Percentiles rank a stretch among this genome's conserved stretches.
These are phyloP conservation scores for Gossypium lobatum DNA, from an alignment of 441 rosid genomes.

Conservation along the genomic window DNA sequence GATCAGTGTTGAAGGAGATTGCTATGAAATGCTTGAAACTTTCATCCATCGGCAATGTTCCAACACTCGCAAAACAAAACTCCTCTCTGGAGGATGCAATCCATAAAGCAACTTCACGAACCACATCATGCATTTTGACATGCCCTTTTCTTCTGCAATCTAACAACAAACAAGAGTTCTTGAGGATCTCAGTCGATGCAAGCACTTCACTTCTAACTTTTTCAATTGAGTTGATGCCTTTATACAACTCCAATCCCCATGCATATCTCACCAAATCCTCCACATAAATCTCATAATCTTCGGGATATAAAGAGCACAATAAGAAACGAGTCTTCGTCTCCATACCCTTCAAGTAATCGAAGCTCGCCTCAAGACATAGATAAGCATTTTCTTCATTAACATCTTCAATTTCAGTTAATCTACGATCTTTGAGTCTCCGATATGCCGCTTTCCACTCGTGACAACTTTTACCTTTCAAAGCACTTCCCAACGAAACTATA, in stretches of 20 bases:
- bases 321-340: slow-evolving; percentile 12
- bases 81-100: not conserved
- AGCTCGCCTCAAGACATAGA: not conserved
- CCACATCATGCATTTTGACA: slow-evolving; percentile 27
- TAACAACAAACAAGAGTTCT: too few species aligned
- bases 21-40: too few species aligned
- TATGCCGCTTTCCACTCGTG: too few species aligned
- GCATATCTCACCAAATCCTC: slow-evolving; percentile 19
- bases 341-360: not conserved
- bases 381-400: not conserved
- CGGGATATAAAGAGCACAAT: slow-evolving; percentile 15
- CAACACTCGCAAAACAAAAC: not conserved
- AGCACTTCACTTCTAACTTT: not conserved
- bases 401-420: not conserved
- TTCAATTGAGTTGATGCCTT: not conserved
- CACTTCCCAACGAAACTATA: not conserved
- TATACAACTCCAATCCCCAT: slow-evolving; percentile 8
- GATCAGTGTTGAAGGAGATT: too few species aligned
- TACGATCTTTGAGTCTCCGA: not conserved
- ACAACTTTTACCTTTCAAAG: too few species aligned
- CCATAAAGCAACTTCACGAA: slow-evolving; percentile 21
- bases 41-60: too few species aligned
- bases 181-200: too few species aligned
- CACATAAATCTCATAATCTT: slow-evolving; percentile 8
- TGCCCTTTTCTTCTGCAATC: not conserved